Evolutionary conservation across 345 rosid genomes (phyloP), one percentile per base, ranked within the genome.

Genomic region (Pelargonium nanum): DNA sequence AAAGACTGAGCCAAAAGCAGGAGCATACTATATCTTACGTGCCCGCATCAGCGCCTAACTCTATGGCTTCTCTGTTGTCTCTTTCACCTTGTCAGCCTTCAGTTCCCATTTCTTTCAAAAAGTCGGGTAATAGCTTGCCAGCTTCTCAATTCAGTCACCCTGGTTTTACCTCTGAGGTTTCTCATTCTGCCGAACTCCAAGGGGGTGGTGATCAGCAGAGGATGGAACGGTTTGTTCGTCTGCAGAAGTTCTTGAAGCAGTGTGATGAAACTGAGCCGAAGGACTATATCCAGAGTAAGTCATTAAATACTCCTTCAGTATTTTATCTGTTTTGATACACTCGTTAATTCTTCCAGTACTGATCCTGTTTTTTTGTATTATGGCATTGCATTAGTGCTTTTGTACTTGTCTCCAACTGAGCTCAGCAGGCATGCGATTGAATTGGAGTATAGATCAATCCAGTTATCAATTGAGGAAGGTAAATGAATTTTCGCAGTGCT

Each of bases 401-500:
- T 54, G 22, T 20, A 20, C 17, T 54, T 54, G 23, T 54, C 57
- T 21, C 24, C 78, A 16, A 67, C 57, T 60, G 78, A 75, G 58
- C 78, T 75, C 24, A 75, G 75, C 64, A 75, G 72, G 60, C 78
- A 67, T 57, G 78, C 78, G 16, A 68, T 75, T 25, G 70, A 75
- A 58, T 61, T 75, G 67, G 78, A 75, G 53, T 70, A 70, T 53
- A 64, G 78, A 64, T 60, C 78, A 5, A 75, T 75, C 59, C 75
- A 70, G 58, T 72, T 75, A 60, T 70, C 78, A 25, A 59, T 75
- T 26, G 78, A 75, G 58, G 78, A 75, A 70, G 78, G 75, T 75
- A 67, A 54, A 52, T 2, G 6, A 52, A n/a, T 19, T 52, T 52
- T 19, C 22, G 21, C 55, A n/a, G 4, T 19, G 2, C 22, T 2